Conservation (phyloP, 768 basidiomycete species). For the Boletus patriciae region DNA sequence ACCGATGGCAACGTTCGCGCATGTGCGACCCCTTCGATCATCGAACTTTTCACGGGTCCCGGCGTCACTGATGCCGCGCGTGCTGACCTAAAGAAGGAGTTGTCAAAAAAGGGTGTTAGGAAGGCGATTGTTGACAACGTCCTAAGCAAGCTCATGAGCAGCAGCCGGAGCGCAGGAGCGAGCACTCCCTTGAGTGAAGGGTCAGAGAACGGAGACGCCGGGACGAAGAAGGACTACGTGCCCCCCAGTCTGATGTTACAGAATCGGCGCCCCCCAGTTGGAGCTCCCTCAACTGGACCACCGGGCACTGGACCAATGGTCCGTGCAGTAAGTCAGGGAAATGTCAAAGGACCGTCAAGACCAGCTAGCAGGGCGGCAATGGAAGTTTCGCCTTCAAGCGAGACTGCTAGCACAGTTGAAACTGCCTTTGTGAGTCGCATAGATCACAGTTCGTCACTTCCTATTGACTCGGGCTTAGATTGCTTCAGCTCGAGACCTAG, state of each 20-base stretch:
- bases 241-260: conserved; percentile 71
- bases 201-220: conserved; percentile 50
- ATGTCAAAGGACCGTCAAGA: conserved; percentile 49
- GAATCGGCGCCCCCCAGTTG: conserved; percentile 48
- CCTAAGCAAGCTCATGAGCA: conserved; percentile 58
- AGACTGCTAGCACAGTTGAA: conserved; percentile 48
- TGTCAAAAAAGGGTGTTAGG: conserved; percentile 80
- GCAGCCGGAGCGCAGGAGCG: conserved; percentile 40
- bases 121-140: conserved; percentile 86
- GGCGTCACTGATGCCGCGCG: conserved; percentile 83
- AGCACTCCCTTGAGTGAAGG: conserved; percentile 54
- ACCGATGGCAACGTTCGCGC: conserved; percentile 88
- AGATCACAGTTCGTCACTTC: background rate
- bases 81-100: conserved; percentile 90
- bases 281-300: conserved; percentile 26
- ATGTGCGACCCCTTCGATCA: conserved; percentile 73
- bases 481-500: conserved; percentile 81
- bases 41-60: conserved; percentile 83
- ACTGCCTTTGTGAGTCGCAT: conserved; percentile 63
- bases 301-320: conserved; percentile 35
- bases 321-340: conserved; percentile 51
- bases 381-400: conserved; percentile 42
- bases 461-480: conserved; percentile 47
- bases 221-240: conserved; percentile 55
- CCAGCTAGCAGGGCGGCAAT: conserved; percentile 61